These are phyloP conservation scores for Styphnolobium japonicum DNA, from an alignment of 306 rosid genomes.

Conservation along the genomic window DNA sequence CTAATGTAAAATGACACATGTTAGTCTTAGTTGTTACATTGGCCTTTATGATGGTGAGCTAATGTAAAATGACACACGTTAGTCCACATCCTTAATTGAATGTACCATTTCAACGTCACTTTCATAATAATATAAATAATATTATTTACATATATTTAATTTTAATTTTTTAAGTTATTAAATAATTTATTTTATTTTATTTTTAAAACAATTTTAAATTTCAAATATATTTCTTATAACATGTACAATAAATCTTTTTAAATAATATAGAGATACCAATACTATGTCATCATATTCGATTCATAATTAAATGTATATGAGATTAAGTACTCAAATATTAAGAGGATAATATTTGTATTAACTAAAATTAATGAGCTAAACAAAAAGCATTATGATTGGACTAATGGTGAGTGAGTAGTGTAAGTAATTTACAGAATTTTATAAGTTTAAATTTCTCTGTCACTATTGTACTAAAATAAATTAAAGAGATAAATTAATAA, in stretches of 20 bases:
- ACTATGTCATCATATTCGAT: background rate
- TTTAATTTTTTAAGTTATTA: background rate
- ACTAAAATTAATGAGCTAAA: too few relatives aligned
- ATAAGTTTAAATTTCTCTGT: too few relatives aligned
- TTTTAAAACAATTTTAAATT: background rate
- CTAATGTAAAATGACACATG: background rate
- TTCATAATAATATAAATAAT: background rate
- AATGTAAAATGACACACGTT: background rate
- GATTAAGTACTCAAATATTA: too few relatives aligned
- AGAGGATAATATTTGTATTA: too few relatives aligned
- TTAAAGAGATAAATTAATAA: too few relatives aligned
- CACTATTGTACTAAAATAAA: too few relatives aligned
- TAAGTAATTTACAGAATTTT: too few relatives aligned
- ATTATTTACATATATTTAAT: background rate
- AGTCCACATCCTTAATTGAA: background rate
- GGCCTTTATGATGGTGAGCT: background rate
- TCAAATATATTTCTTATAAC: background rate
- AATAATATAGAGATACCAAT: too few relatives aligned
- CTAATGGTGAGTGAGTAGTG: too few relatives aligned
- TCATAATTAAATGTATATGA: too few relatives aligned
- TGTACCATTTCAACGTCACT: background rate
- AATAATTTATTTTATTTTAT: background rate
- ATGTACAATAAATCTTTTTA: background rate
- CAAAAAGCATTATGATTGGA: too few relatives aligned
- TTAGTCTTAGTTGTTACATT: slow-evolving; percentile 4